Conservation (phyloP, 805 yeast species). For the Torulaspora gathmanii region DNA sequence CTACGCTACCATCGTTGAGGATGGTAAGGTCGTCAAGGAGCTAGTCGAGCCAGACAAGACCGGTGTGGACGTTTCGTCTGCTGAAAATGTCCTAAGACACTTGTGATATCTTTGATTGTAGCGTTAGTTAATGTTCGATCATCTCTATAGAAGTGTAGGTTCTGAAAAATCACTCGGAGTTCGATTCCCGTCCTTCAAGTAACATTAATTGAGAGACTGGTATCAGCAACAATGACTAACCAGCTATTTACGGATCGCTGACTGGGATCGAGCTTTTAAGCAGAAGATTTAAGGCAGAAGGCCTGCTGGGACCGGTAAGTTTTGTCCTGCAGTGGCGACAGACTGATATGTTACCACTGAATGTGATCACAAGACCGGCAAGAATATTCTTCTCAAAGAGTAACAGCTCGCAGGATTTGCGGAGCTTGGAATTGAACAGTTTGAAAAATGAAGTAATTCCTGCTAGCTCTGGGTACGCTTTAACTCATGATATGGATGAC, state of each 20-base stretch:
- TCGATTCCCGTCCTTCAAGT: neutral
- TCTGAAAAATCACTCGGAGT: neutral
- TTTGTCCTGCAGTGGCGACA: neutral
- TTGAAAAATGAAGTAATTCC: neutral
- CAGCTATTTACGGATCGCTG: too few species aligned
- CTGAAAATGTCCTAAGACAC: constrained; percentile 37
- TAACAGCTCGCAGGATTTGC: constrained; percentile 2
- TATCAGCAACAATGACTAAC: neutral
- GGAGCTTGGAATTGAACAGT: constrained; percentile 9
- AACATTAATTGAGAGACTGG: neutral
- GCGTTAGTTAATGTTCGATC: neutral
- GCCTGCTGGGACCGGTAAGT: too few species aligned
- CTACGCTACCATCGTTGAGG: constrained; percentile 68
- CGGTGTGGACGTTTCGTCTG: constrained; percentile 50
- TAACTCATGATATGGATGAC: constrained; percentile 5
- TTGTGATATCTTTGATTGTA: constrained; percentile 7
- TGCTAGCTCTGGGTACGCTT: constrained; percentile 11
- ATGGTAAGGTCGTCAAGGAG: constrained; percentile 62
- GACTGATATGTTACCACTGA: constrained; percentile 10
- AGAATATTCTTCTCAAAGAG: constrained; percentile 11
- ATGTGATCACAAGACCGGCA: constrained; percentile 11
- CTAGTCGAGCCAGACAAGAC: constrained; percentile 81
- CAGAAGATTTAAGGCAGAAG: too few species aligned
- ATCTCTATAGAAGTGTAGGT: neutral
- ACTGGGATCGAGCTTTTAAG: too few species aligned